A percentile compares a stretch with the other conserved stretches of the same genome.
Conservation (phyloP, 257 asterid genomes). For the Cordia subcordata region DNA sequence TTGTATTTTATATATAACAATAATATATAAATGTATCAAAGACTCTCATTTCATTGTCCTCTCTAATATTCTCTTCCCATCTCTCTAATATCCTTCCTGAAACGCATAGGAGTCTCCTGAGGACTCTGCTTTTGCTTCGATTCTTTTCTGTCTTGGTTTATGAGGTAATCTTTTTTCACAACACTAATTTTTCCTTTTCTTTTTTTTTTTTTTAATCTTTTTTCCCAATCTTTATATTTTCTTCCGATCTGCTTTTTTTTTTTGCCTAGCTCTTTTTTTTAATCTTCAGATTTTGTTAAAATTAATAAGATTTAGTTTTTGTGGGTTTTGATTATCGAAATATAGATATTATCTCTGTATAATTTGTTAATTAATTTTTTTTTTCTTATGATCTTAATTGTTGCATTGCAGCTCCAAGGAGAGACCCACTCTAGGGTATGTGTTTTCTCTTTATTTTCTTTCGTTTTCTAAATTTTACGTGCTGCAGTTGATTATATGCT, state of each 20-base stretch:
- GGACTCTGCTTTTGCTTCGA: constrained; percentile 46
- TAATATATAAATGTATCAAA: neutral
- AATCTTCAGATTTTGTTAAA: constrained; percentile 7
- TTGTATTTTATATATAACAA: too few relatives aligned
- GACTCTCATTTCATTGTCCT: neutral
- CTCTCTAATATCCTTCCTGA: neutral
- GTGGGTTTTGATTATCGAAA: neutral
- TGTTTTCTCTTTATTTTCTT: constrained; percentile 18
- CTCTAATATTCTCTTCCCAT: constrained; percentile 14
- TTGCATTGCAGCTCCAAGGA: constrained; percentile 95
- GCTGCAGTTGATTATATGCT: neutral
- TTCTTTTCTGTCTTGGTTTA: constrained; percentile 53
- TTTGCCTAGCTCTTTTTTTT: neutral
- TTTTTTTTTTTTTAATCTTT: too few relatives aligned
- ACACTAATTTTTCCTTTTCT: too few relatives aligned
- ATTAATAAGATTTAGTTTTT: neutral
- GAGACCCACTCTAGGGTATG: constrained; percentile 99
- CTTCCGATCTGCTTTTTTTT: constrained; percentile 29
- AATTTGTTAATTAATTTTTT: constrained; percentile 16
- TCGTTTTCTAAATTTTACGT: neutral
- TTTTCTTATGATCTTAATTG: constrained; percentile 5
- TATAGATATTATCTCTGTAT: constrained; percentile 2
- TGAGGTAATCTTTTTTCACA: constrained; percentile 48
- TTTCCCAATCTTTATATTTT: neutral
- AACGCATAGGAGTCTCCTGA: constrained; percentile 32